Evolutionary conservation across 2,329 filamentous ascomycete genomes (phyloP), one percentile per base, ranked within the genome.

Genomic region (Lachnellula cervina): DNA sequence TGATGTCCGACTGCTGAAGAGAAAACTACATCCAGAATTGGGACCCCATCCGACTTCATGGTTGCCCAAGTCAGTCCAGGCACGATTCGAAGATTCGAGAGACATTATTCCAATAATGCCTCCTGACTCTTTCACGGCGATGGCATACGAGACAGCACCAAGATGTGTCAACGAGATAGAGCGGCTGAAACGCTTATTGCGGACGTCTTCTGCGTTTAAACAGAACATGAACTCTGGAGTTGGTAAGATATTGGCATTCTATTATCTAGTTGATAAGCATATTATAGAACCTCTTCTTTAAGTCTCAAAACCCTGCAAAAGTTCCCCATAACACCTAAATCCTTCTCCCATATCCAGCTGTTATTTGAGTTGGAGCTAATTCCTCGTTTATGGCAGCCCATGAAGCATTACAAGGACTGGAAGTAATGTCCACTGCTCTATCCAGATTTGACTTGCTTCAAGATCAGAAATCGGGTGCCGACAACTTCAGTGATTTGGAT

Each of bases 121-220:
- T 17, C 23, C 32, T 6, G 21, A 58, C 17, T 63, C 61, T 11
- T 63, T 63, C 49, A 59, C 56, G 5, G 57, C 50, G 1, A 63
- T 60, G 61, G 58, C 61, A 21, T 58, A 62, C 42, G 56, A 62
- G 16, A 61, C 60, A 11, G 56, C 55, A n/a, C 52, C 56, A 28
- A 58, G 55, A 45, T 59, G 53, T 21, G 42, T 28, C 9, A 54
- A 59, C 17, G 54, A 57, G 7, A 54, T 62, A 38, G 52, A 56
- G 23, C 51, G 59, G 32, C 47, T 61, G 21, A 53, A 28, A 16
- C 34, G 14, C 19, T 35, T 60, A 17, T 43, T 63, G 9, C 45
- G 44, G 16, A 49, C 45, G 8, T 58, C 58, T 9, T 52, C 51
- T 45, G 56, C 58, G 5, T 46, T 42, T 7, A 57, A 54, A 17